Percentiles rank a stretch among this genome's conserved stretches.
Conservation (phyloP, 345 rosid species). For the Theobroma cacao region DNA sequence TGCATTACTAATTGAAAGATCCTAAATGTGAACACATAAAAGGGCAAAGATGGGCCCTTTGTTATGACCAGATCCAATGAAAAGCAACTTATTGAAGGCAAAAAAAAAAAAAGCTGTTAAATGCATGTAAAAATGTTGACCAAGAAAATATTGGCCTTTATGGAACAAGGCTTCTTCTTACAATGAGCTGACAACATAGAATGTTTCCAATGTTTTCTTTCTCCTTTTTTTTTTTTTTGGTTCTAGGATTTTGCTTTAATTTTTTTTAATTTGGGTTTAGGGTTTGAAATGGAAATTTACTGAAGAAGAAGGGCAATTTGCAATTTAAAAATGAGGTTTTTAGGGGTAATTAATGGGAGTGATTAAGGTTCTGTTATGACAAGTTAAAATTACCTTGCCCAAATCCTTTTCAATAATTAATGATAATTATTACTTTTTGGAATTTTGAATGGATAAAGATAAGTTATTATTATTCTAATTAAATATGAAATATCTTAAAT, state of each 20-base stretch:
- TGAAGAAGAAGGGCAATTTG: no score
- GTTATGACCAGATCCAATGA: constrained; percentile 4
- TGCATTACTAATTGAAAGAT: not conserved
- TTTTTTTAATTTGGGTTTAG: no score
- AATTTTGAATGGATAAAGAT: no score
- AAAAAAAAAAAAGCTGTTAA: not conserved
- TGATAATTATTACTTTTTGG: not conserved
- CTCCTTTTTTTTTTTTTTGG: not conserved
- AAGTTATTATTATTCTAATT: no score
- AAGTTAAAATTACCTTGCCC: not conserved
- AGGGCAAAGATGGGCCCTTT: not conserved
- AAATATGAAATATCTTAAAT: not conserved
- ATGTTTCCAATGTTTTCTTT: not conserved
- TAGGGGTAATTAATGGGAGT: not conserved
- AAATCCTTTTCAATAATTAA: not conserved
- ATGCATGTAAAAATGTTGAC: not conserved
- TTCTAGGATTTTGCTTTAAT: not conserved
- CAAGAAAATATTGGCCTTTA: not conserved
- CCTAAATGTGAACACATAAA: not conserved
- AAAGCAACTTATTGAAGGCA: not conserved
- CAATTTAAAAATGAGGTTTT: no score
- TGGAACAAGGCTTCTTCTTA: not conserved
- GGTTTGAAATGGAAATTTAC: not conserved
- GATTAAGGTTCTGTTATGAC: not conserved
- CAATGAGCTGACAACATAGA: not conserved